Base-by-base conservation (phyloP, 2,329 filamentous ascomycete genomes). In the Talaromyces amestolkiae region DNA sequence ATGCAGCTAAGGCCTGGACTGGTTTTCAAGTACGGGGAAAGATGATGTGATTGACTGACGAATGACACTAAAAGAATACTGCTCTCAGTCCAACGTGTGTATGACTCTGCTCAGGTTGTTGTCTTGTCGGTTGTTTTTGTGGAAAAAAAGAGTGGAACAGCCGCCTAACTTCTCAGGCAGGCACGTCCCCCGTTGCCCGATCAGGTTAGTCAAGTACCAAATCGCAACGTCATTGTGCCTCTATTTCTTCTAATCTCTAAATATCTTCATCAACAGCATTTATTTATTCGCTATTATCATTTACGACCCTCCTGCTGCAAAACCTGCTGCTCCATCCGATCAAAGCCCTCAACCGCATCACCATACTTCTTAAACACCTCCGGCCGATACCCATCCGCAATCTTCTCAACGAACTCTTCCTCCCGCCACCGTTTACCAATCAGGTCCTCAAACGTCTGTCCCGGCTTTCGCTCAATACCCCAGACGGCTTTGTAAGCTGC, bases 401-500 rank as follows among this genome's bases (percentile, higher is more conserved):
- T 89, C 80, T 87, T 91, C 79, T 91, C 87, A 13, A 97, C 89
- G 69, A 93, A 92, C 0, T 88, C 89, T 69, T 90, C 89, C 79
- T 97, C 94, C 67, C 86, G 87, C 95, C 95, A 99, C 68, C 95
- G 84, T 74, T 82, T 82, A 8, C 90, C 92, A 68, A 99, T 89
- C 69, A 97, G 83, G 67, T 94, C 89, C 75, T 98, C 95, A 79
- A 98, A 98, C 3, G 85, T 91, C 84, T 96, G 89, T 19, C 82
- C 84, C 0, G 71, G 76, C 27, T 78, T 77, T 58, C 91, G 82
- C 82, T 95, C 92, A 64, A 92, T 83, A 0, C 91, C 93, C 95
- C 95, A 99, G 0, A 96, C 89, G 15, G 95, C 94, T 81, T 98
- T 98, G 80, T 98, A 97, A 31, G 94, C 94, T 7, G 92, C 92